A percentile compares a stretch with the other conserved stretches of the same genome.
Evolutionary conservation across 352 stramenopile genomes (phyloP).

Genomic region (Pythium aphanidermatum): DNA sequence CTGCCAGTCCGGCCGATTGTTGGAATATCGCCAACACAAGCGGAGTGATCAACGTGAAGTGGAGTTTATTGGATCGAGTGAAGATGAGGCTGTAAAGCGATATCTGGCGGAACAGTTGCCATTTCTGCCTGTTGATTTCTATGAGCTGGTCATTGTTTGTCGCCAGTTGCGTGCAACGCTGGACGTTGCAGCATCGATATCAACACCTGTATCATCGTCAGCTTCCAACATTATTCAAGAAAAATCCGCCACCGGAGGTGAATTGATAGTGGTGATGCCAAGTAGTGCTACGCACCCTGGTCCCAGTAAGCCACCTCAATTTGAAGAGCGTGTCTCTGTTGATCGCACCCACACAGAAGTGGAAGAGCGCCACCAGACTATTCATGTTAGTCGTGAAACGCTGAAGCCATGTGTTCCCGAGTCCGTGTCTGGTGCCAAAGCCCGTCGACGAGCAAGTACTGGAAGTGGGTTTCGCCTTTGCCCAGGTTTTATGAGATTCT

Average conservation of each 20-base stretch:
- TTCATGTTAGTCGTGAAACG: no score
- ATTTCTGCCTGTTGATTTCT: constrained; percentile 77
- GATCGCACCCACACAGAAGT: constrained; percentile 10
- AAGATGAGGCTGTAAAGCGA: constrained; percentile 42
- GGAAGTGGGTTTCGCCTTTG: constrained; percentile 46
- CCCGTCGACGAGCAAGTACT: constrained; percentile 14
- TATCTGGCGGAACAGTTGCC: constrained; percentile 55
- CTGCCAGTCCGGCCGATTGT: constrained; percentile 20
- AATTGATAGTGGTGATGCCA: constrained; percentile 1
- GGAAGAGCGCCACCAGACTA: no score
- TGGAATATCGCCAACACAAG: constrained; percentile 70
- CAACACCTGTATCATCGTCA: constrained; percentile 14
- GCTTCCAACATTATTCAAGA: constrained; percentile 10
- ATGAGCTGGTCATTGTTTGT: constrained; percentile 60
- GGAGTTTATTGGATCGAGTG: constrained; percentile 44
- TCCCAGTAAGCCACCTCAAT: no score
- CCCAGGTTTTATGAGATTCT: constrained; percentile 63
- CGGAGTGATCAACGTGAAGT: constrained; percentile 49
- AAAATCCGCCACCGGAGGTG: constrained; percentile 2
- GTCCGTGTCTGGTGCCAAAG: constrained; percentile 1
- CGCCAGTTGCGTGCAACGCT: constrained; percentile 47
- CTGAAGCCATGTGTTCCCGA: no score
- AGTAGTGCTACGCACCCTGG: no score
- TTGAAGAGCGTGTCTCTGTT: constrained; percentile 8
- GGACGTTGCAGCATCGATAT: constrained; percentile 19